Evolutionary conservation across 1,284 basidiomycete species (phyloP).

Genomic region (Ceratobasidium sp.): DNA sequence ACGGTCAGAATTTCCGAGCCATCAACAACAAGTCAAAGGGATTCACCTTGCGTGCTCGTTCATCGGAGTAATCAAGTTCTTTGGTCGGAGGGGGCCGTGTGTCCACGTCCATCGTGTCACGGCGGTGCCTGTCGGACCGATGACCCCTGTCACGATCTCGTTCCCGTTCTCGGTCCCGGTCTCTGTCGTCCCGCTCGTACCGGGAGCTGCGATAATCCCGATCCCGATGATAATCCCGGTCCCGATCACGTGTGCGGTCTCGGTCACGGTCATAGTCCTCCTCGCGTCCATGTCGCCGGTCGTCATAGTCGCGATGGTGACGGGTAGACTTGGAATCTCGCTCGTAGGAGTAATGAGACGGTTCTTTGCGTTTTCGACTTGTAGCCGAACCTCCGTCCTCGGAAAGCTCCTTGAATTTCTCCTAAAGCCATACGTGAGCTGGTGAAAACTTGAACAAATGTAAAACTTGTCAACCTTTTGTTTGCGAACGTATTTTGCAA

Average conservation of each 20-base stretch:
- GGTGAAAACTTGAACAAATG: neutral
- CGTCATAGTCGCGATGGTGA: conserved; percentile 51
- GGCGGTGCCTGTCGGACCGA: conserved; percentile 58
- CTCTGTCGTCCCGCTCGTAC: conserved; percentile 51
- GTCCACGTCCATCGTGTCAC: conserved; percentile 48
- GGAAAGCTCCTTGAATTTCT: conserved; percentile 79
- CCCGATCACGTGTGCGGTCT: conserved; percentile 55
- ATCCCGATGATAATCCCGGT: conserved; percentile 49
- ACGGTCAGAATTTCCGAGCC: neutral
- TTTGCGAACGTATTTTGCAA: conserved; percentile 85
- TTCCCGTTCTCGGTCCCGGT: conserved; percentile 57
- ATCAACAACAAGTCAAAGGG: neutral
- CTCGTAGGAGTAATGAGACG: conserved; percentile 60
- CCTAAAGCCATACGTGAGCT: conserved; percentile 60
- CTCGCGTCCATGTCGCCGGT: conserved; percentile 51
- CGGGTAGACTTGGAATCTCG: conserved; percentile 34
- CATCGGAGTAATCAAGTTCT: conserved; percentile 51
- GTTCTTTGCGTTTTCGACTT: conserved; percentile 80
- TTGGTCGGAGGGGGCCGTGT: conserved; percentile 41
- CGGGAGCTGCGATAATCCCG: conserved; percentile 47
- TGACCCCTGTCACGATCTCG: conserved; percentile 64
- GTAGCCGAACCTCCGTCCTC: conserved; percentile 83
- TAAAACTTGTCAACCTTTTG: conserved; percentile 71
- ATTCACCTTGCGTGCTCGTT: conserved; percentile 72
- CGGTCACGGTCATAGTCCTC: conserved; percentile 57